phyloP scores from a whole-genome alignment of 179 eudicot species.

The Beta corolliflora region DNA sequence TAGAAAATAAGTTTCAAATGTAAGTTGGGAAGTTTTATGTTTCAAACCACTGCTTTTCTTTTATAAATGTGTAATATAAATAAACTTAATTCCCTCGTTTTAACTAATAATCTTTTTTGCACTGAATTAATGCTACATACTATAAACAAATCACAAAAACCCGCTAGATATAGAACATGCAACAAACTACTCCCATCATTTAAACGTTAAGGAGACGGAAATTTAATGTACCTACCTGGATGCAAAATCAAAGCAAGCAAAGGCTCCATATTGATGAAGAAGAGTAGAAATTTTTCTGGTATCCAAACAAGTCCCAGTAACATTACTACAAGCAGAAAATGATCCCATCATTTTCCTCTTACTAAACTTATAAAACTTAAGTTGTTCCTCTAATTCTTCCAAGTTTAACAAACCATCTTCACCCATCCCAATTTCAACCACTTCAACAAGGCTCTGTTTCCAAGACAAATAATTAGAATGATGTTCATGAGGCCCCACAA shows the following conservation, averaged over 20 bases:
- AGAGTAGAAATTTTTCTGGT: conserved; percentile 51
- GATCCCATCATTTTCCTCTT: conserved; percentile 65
- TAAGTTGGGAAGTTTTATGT: too few species aligned
- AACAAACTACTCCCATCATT: too few species aligned
- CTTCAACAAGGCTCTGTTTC: conserved; percentile 66
- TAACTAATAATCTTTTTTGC: too few species aligned
- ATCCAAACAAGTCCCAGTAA: conserved; percentile 57
- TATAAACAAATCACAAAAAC: too few species aligned
- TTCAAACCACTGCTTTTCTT: too few species aligned
- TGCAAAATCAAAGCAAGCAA: conserved; percentile 76
- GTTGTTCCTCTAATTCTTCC: conserved; percentile 37
- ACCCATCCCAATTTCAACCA: conserved; percentile 58
- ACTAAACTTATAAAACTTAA: conserved; percentile 26
- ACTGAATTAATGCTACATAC: too few species aligned
- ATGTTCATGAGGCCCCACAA: conserved; percentile 75
- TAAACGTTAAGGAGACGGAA: too few species aligned
- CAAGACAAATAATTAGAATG: conserved; percentile 77
- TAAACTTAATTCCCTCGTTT: fast-evolving
- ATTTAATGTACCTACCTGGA: conserved; percentile 45
- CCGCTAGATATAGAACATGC: too few species aligned
- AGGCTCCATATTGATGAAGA: conserved; percentile 60
- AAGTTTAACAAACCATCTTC: conserved; percentile 47
- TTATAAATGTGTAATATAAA: too few species aligned
- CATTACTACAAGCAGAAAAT: conserved; percentile 80
- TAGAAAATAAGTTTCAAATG: too few species aligned